phyloP scores from a whole-genome alignment of 108 stramenopile genomes.

The Seminavis robusta region DNA sequence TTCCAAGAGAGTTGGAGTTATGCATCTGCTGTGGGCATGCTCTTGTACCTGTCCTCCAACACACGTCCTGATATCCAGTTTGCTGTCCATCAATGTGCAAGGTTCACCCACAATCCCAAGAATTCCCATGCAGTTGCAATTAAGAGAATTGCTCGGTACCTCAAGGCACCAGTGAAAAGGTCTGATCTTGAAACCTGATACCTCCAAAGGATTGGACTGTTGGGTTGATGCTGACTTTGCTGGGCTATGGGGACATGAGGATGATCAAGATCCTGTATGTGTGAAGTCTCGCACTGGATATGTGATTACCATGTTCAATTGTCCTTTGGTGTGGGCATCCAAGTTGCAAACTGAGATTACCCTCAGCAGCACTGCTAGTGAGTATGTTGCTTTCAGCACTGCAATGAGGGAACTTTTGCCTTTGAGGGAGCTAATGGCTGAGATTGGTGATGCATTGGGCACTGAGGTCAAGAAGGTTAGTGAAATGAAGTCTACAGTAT shows the following conservation, averaged over 20 bases:
- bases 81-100: slow-evolving; percentile 41
- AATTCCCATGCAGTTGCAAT: slow-evolving; percentile 40
- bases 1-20: slow-evolving; percentile 34
- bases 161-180: slow-evolving; percentile 39
- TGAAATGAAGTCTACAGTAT: slow-evolving; percentile 11
- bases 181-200: slow-evolving; percentile 15
- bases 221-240: slow-evolving; percentile 52
- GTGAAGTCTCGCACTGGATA: slow-evolving; percentile 45
- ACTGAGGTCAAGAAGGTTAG: background rate
- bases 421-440: slow-evolving; percentile 13
- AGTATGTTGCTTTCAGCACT: slow-evolving; percentile 30
- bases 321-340: slow-evolving; percentile 46
- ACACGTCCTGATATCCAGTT: slow-evolving; percentile 39
- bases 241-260: slow-evolving; percentile 28
- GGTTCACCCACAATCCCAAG: slow-evolving; percentile 28
- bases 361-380: slow-evolving; percentile 39
- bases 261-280: slow-evolving; percentile 9
- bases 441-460: slow-evolving; percentile 1
- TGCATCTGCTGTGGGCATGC: slow-evolving; percentile 38
- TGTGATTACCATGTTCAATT: slow-evolving; percentile 22
- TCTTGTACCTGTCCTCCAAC: slow-evolving; percentile 36
- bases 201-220: slow-evolving; percentile 19
- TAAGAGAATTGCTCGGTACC: slow-evolving; percentile 47
- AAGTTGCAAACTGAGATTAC: slow-evolving; percentile 35
- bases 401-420: slow-evolving; percentile 30